Evolutionary conservation across 768 basidiomycete genomes (phyloP), one percentile per base, ranked within the genome.

Genomic region (Arthromyces matolae): DNA sequence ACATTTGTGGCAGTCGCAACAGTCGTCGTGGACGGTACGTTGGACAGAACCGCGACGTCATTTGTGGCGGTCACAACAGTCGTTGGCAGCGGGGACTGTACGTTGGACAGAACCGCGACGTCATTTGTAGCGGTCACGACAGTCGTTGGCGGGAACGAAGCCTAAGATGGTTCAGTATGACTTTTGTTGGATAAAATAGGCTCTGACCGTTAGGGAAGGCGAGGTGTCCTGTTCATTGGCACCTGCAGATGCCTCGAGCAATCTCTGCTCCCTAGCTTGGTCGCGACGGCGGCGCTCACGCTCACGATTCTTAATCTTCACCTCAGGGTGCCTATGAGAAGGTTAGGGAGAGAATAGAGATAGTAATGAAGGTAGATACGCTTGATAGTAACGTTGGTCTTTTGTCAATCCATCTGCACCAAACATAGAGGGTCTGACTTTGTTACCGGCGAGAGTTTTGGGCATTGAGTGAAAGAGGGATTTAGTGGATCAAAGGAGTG

Each of bases 321-420:
- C 37, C 16, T 47, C 39, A 5, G 46, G 46, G 22, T 47, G 46
- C 6, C 46, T 47, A 33, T 4, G 20, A 18, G 10, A 1, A 4
- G 16, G 13, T 41, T 9, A 29, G n/a, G n/a, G n/a, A n/a, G n/a
- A n/a, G n/a, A n/a, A n/a, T 9, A 19, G 16, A 18, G 16, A 4
- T 18, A 3, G 1, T 8, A 37, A 8, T 20, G 8, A 32, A 24
- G 40, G 4, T 13, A 13, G 3, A 35, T 33, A 22, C 14, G 8
- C 14, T 19, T 23, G 29, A 18, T 45, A 45, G 20, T 45, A 45
- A 5, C 24, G 35, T 25, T 45, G 45, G 29, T 45, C 19, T 18
- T 45, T 45, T 19, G 45, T 36, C 24, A 45, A 37, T 36, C 45
- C 45, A 36, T 45, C 45, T 1, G 4, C 7, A 12, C 32, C 20